Base-by-base conservation (phyloP, 2,329 filamentous ascomycete species). In the Aspergillus phoenicis region DNA sequence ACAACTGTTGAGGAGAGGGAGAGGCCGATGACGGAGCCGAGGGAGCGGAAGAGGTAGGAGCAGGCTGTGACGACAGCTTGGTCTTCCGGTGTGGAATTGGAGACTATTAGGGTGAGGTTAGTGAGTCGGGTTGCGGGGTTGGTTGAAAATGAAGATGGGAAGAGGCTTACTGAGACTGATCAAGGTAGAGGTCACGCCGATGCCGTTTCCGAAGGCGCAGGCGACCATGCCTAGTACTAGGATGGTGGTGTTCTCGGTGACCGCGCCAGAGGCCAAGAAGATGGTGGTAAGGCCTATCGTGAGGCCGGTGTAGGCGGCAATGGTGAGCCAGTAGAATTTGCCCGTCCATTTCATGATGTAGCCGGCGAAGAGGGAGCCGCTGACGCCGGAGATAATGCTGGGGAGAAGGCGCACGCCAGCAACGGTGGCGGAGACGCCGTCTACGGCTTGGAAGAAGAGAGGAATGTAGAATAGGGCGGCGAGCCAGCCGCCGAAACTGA, bases 31-130 rank as follows among this genome's bases (percentile, higher is more conserved):
- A 87, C 85, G 15, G 82, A 84, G 10, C 86, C 91, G 0, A 93
- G 81, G 1, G 88, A 89, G 41, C 91, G 87, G 81, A 94, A 94
- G 24, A 94, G 85, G 75, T 94, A 94, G 20, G 87, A 90, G 73
- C 89, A 92, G 7, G 91, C 91, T 15, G 91, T 90, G 4, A 88
- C 89, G 1, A 93, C 85, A 2, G 91, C 90, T 63, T 90, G 87
- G 66, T 93, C 90, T 47, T 86, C 82, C 3, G 82, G 80, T 1
- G 84, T 78, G 0, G 88, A 85, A 70, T 92, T 91, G 33, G 90
- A 87, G 64, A 93, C 86, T 81, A 15, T n/a, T 8, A 3, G 56
- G 39, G 38, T 65, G 59, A 66, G 58, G 41, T 58, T 45, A 58
- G 28, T 26, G 45, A 41, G 15, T 20, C 22, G 13, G 24, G 4